Conservation (phyloP, 2,329 filamentous ascomycete genomes). For the Aureobasidium sp. region DNA sequence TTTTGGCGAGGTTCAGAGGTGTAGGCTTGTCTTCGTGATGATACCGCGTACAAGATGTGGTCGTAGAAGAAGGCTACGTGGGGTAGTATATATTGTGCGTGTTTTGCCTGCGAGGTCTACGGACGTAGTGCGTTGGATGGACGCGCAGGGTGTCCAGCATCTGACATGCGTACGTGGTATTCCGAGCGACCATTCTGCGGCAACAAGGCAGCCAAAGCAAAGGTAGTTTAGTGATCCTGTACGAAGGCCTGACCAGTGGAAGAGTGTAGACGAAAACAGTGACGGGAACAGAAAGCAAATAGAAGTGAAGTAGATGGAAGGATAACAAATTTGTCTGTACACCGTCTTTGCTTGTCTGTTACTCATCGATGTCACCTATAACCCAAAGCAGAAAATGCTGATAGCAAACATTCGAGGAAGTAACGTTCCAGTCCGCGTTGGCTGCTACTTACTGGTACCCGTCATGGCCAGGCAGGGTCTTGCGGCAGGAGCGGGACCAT, state of each 20-base stretch:
- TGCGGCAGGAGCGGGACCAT: not conserved
- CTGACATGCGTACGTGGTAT: not conserved
- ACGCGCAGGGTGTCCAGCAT: not conserved
- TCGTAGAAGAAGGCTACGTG: not conserved
- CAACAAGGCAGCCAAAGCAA: not conserved
- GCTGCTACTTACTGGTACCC: not conserved
- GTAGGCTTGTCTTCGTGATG: not conserved
- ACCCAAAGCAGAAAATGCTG: slow-evolving; percentile 5
- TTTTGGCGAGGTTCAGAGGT: not conserved
- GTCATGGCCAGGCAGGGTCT: not conserved
- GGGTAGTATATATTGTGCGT: not conserved
- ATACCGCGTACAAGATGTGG: not conserved
- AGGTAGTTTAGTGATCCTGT: not conserved
- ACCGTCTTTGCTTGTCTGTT: not conserved
- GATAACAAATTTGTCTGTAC: not conserved
- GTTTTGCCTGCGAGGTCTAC: not conserved
- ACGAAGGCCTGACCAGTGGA: not conserved
- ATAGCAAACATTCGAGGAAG: not conserved
- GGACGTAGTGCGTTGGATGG: not conserved
- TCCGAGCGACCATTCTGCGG: not conserved
- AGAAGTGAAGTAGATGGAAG: not conserved
- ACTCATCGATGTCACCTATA: not conserved
- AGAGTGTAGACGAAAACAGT: not conserved
- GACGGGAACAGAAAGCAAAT: not conserved
- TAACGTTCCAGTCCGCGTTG: not conserved